Conservation (phyloP, 2,329 filamentous ascomycete species). For the Microcyclospora tardicrescens region DNA sequence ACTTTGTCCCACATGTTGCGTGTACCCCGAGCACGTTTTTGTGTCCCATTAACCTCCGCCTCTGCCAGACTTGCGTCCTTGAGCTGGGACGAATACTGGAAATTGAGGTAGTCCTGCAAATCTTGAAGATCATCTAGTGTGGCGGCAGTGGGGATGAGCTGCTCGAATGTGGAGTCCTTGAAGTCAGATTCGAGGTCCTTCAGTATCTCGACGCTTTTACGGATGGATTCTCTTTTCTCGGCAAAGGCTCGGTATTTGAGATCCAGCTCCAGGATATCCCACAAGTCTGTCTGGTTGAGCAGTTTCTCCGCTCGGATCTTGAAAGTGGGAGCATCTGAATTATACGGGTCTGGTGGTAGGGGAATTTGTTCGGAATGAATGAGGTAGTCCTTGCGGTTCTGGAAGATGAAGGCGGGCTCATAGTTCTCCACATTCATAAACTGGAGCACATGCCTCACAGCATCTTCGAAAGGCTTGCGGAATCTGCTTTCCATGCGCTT, state of each 20-base stretch:
- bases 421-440: constrained; percentile 92
- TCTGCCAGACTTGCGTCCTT: constrained; percentile 61
- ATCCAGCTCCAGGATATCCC: constrained; percentile 89
- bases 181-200: constrained; percentile 45
- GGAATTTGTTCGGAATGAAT: constrained; percentile 71
- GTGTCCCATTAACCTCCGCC: constrained; percentile 50
- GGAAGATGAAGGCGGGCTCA: constrained; percentile 94
- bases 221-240: constrained; percentile 79
- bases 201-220: constrained; percentile 64
- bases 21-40: constrained; percentile 70
- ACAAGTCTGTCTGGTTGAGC: constrained; percentile 81
- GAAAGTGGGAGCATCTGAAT: constrained; percentile 59
- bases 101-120: constrained; percentile 90
- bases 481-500: constrained; percentile 60
- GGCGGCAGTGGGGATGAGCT: constrained; percentile 65
- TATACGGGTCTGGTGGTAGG: constrained; percentile 44
- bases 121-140: constrained; percentile 96
- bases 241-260: constrained; percentile 87
- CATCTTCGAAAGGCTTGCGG: constrained; percentile 69
- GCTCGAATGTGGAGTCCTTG: constrained; percentile 62
- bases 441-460: constrained; percentile 82
- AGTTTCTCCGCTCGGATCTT: constrained; percentile 73
- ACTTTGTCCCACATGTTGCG: constrained; percentile 73
- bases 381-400: constrained; percentile 94
- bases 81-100: constrained; percentile 74